A percentile compares a stretch with the other conserved stretches of the same genome.
Conservation (phyloP, 768 basidiomycete genomes). For the Flagelloscypha sp. region DNA sequence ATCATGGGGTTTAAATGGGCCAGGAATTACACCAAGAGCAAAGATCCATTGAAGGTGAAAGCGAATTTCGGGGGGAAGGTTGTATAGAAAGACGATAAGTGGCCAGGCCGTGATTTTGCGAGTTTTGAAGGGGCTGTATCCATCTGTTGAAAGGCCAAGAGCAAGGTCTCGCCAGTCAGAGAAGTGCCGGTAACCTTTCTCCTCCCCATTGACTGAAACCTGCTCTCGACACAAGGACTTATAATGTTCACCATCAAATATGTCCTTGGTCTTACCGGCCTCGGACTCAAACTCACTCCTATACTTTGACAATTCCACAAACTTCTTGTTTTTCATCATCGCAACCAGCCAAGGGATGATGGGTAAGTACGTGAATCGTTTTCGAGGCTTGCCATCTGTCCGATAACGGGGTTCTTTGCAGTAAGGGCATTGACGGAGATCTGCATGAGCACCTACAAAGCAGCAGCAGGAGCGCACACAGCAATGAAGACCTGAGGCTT, state of each 20-base stretch:
- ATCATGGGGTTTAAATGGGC: slow-evolving; percentile 33
- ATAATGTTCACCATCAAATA: slow-evolving; percentile 29
- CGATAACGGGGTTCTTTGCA: slow-evolving; percentile 24
- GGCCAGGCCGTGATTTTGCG: slow-evolving; percentile 29
- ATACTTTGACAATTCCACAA: slow-evolving; percentile 21
- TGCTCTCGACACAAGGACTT: slow-evolving; percentile 10
- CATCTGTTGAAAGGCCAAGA: slow-evolving; percentile 33
- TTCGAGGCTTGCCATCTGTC: slow-evolving; percentile 14
- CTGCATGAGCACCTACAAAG: slow-evolving; percentile 24
- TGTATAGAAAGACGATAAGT: slow-evolving; percentile 33
- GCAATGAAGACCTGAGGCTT: slow-evolving; percentile 26
- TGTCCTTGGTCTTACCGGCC: slow-evolving; percentile 19
- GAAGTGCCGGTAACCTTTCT: slow-evolving; percentile 24
- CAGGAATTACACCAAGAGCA: slow-evolving; percentile 35
- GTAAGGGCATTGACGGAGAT: slow-evolving; percentile 23
- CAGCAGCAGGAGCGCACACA: slow-evolving; percentile 34
- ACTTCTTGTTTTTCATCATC: slow-evolving; percentile 12
- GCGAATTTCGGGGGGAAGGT: slow-evolving; percentile 30
- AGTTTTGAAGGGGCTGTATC: slow-evolving; percentile 30
- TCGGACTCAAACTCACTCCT: slow-evolving; percentile 15
- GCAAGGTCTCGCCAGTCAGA: slow-evolving; percentile 30
- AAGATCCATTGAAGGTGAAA: slow-evolving; percentile 28
- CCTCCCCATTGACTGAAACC: slow-evolving; percentile 20
- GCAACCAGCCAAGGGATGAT: slow-evolving; percentile 27
- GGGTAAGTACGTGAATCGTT: slow-evolving; percentile 28